Conservation (phyloP, 176 grass and related monocot species). For the Bolboschoenus planiculmis region DNA sequence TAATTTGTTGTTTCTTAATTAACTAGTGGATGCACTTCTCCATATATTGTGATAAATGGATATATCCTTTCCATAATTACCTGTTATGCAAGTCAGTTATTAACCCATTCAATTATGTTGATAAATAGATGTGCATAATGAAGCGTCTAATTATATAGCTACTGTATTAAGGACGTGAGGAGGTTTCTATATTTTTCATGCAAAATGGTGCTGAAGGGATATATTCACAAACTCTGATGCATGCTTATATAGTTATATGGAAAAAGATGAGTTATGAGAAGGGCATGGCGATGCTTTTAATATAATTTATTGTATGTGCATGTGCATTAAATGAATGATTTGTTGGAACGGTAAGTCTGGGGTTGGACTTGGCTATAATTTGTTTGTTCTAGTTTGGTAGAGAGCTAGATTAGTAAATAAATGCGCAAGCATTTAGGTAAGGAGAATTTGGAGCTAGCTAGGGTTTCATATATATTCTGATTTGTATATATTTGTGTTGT, state of each 20-base stretch:
- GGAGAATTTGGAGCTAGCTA: not conserved
- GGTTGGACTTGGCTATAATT: not conserved
- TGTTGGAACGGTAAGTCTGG: not conserved
- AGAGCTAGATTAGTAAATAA: not conserved
- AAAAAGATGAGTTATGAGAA: not conserved
- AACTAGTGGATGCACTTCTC: not conserved
- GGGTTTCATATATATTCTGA: no score
- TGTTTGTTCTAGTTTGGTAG: conserved; percentile 1
- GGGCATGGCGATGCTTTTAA: not conserved
- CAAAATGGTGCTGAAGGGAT: not conserved
- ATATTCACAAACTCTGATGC: not conserved
- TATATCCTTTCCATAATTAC: not conserved
- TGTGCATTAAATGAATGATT: conserved; percentile 20
- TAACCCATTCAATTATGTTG: not conserved
- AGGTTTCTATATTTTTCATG: not conserved
- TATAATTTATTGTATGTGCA: conserved; percentile 5
- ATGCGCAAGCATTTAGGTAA: conserved; percentile 4
- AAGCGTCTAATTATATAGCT: not conserved
- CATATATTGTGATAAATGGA: not conserved
- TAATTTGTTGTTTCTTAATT: not conserved
- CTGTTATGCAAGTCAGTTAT: not conserved
- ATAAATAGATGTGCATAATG: not conserved
- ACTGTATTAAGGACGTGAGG: not conserved
- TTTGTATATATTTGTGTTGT: no score
- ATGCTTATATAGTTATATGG: not conserved